phyloP scores from a whole-genome alignment of 805 yeast genomes.

The Teunomyces funiuensis region DNA sequence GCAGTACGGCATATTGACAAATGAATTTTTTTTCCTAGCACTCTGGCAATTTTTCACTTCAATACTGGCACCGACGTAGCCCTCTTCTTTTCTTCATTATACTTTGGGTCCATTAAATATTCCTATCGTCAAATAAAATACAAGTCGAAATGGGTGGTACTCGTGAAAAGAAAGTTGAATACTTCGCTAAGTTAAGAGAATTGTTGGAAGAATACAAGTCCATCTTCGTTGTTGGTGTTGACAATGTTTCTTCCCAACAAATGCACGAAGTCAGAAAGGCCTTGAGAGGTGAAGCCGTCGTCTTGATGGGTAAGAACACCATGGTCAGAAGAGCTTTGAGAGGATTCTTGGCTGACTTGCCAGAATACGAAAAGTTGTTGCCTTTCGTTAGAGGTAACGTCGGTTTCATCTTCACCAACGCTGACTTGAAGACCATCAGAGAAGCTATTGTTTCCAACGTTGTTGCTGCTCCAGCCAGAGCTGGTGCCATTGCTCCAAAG shows the following conservation, averaged over 20 bases:
- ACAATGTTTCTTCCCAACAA: conserved; percentile 99
- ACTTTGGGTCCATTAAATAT: conserved; percentile 69
- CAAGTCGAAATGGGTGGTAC: conserved; percentile 99
- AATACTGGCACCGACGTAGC: not conserved
- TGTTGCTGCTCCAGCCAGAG: conserved; percentile 99
- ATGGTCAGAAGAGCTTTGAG: conserved; percentile 99
- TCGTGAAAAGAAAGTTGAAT: conserved; percentile 95
- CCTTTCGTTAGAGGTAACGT: conserved; percentile 97
- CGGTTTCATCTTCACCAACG: conserved; percentile 99
- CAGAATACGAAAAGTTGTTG: conserved; percentile 92
- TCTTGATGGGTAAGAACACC: conserved; percentile 99
- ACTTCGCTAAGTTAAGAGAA: conserved; percentile 93
- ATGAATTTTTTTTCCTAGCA: conserved; percentile 1
- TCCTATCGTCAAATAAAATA: conserved; percentile 68
- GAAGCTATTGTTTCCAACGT: conserved; percentile 85
- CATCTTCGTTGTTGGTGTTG: conserved; percentile 98
- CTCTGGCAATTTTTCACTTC: conserved; percentile 3
- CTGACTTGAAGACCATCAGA: conserved; percentile 88
- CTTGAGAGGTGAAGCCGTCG: conserved; percentile 91
- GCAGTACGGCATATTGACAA: too few species aligned
- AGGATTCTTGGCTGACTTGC: conserved; percentile 89
- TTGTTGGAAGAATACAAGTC: conserved; percentile 96
- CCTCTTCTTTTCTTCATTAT: conserved; percentile 4
- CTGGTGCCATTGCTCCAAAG: conserved; percentile 98
- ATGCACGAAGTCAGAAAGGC: conserved; percentile 99